Percentiles rank a stretch among this genome's conserved stretches.
These are phyloP conservation scores for Sporormia fimetaria DNA, from an alignment of 495 filamentous ascomycete genomes.

Conservation along the genomic window DNA sequence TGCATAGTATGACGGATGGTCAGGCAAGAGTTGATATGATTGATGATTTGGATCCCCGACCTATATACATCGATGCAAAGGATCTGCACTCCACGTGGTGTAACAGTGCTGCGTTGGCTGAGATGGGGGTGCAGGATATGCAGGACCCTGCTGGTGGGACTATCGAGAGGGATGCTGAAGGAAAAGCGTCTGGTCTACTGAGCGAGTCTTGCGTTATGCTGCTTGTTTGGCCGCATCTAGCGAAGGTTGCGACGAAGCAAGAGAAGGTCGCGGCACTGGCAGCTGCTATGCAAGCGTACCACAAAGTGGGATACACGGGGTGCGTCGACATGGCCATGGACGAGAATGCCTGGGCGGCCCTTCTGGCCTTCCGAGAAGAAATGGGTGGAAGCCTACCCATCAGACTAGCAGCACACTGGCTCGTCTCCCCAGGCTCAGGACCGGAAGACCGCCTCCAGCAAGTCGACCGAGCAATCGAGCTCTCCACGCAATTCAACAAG, in stretches of 20 bases:
- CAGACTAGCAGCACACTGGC: constrained; percentile 53
- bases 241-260: constrained; percentile 39
- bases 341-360: constrained; percentile 45
- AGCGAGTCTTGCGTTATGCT: constrained; percentile 46
- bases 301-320: constrained; percentile 48
- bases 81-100: constrained; percentile 55
- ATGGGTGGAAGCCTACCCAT: constrained; percentile 37
- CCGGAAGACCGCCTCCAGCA: constrained; percentile 38
- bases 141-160: constrained; percentile 45
- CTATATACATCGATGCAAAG: constrained; percentile 51
- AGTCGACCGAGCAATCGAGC: constrained; percentile 49
- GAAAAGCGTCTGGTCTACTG: constrained; percentile 44
- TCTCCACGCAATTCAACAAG: constrained; percentile 39
- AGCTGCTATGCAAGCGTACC: constrained; percentile 42
- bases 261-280: constrained; percentile 44
- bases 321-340: constrained; percentile 64
- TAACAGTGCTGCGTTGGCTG: constrained; percentile 43
- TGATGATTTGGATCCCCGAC: constrained; percentile 42
- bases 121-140: constrained; percentile 40
- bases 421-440: constrained; percentile 40
- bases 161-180: constrained; percentile 44
- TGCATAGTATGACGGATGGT: constrained; percentile 46
- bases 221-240: constrained; percentile 49
- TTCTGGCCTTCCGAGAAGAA: constrained; percentile 31
- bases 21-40: constrained; percentile 43